Base-by-base conservation (phyloP, 768 basidiomycete genomes). In the Piloderma croceum region DNA sequence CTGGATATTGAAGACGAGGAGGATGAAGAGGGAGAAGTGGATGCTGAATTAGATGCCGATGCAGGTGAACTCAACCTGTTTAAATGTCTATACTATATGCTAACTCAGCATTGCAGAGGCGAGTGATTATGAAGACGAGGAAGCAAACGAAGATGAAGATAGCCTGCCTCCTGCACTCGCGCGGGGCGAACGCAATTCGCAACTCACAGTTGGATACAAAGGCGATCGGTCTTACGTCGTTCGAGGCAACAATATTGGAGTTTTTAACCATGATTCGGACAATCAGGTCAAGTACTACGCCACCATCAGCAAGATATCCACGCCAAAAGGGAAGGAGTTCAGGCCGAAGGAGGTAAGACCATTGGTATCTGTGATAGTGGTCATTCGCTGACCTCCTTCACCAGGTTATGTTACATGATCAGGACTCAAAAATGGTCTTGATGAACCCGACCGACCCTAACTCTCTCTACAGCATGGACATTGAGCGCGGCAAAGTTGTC, bases 341-440 rank as follows among this genome's bases (percentile, higher is more conserved):
- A 80, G 77, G 39, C 96, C 96, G 0, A 77, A 76, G 50, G 83
- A 94, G 68, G 92, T 90, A 54, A 15, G 68, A 65, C 6, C 39
- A 23, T 21, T 20, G 31, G n/a, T 24, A 38, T 24, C 4, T 25
- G 7, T 21, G 36, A n/a, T 15, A 19, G 10, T 25, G 22, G 34
- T 24, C 49, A 3, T 44, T 48, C 41, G 51, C 34, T 43, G 24
- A 43, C 29, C 24, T 34, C n/a, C n/a, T 19, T 24, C 25, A 29
- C 4, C 55, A 96, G 91, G 80, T 94, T 51, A 94, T 97, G 93
- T 65, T 97, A 24, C 93, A 97, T 57, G 87, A 94, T 49, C 90
- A 92, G 79, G 96, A 99, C 61, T 76, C 79, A 32, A 90, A 90
- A 65, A 92, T 99, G 92, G 67, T 99, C 39, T 59, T 99, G 41